A percentile compares a stretch with the other conserved stretches of the same genome.
phyloP scores from a whole-genome alignment of 2,329 filamentous ascomycete genomes.

The Sphaerulina vaccinii region DNA sequence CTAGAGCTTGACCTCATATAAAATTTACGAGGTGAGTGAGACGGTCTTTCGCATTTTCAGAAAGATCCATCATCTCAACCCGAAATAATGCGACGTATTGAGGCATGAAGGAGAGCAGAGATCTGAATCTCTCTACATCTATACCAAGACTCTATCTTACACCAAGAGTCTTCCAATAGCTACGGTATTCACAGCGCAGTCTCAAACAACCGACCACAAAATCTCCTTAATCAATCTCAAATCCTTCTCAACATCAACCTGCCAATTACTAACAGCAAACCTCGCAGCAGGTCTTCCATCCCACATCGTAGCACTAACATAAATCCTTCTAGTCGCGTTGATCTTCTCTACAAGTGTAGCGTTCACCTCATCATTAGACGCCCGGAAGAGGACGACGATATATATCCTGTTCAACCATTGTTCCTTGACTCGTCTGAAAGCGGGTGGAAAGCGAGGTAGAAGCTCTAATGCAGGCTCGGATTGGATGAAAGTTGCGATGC shows the following conservation, averaged over 20 bases:
- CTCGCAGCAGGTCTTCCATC: slow-evolving; percentile 69
- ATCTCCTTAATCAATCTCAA: slow-evolving; percentile 63
- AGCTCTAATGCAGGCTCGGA: slow-evolving; percentile 64
- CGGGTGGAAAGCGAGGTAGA: slow-evolving; percentile 50
- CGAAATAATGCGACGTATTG: no score
- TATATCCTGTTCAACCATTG: slow-evolving; percentile 56
- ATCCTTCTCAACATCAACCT: slow-evolving; percentile 68
- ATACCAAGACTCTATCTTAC: no score
- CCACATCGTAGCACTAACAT: slow-evolving; percentile 81
- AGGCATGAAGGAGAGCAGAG: no score
- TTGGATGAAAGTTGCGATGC: slow-evolving; percentile 63
- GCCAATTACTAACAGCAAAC: slow-evolving; percentile 87
- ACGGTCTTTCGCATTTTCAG: no score
- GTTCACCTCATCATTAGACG: slow-evolving; percentile 65
- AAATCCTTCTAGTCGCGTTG: slow-evolving; percentile 72
- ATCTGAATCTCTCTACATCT: no score
- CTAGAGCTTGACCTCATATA: no score
- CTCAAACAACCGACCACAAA: slow-evolving; percentile 40
- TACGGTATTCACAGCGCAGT: neutral
- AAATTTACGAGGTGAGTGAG: no score
- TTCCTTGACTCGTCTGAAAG: slow-evolving; percentile 36
- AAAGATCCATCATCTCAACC: no score
- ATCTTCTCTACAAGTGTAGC: slow-evolving; percentile 65
- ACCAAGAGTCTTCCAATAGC: neutral
- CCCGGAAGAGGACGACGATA: slow-evolving; percentile 76